Base-by-base conservation (phyloP, 441 rosid genomes). In the Geranium incanum region DNA sequence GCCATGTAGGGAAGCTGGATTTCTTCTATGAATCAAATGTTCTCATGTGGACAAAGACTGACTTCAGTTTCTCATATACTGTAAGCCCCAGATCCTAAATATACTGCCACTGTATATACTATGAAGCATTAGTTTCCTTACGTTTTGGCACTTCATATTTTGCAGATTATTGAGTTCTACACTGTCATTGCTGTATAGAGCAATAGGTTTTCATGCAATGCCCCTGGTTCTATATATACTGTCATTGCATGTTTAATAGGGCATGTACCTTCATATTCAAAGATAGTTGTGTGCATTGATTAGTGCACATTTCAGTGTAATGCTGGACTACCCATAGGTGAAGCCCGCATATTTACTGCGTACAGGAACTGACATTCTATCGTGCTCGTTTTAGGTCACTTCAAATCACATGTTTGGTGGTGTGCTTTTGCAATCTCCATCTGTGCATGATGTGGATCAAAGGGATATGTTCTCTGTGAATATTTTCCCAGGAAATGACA, bases 371-470 rank as follows among this genome's bases (percentile, higher is more conserved):
- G 66, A 74, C 1, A 41, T 65, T 41, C 6, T 23, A 23, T 36
- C 67, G 63, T 68, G 16, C 69, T 68, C 72, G 71, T 57, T 64
- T 66, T 72, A 96, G 99, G 91, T 87, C 16, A 73, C 92, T 70
- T 74, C 90, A 7, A 78, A 81, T 79, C 80, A 81, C 75, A 81
- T 89, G 77, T 78, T 76, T 76, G 99, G 99, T 57, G 85, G 88
- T 39, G 86, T 92, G 68, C 86, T 96, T 71, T 80, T 96, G 83
- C 97, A 88, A 80, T 83, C 98, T 73, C 93, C 97, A n/a, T 81
- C 90, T 39, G 66, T 81, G 39, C 78, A 85, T 48, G 99, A 95
- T 78, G 73, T 67, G 75, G 97, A 93, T 82, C 98, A 91, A 84
- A 87, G 98, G 79, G 96, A 90, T 59, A 87, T 87, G 80, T 90